phyloP scores from a whole-genome alignment of 495 filamentous ascomycete species.

The Xylaria flabelliformis region DNA sequence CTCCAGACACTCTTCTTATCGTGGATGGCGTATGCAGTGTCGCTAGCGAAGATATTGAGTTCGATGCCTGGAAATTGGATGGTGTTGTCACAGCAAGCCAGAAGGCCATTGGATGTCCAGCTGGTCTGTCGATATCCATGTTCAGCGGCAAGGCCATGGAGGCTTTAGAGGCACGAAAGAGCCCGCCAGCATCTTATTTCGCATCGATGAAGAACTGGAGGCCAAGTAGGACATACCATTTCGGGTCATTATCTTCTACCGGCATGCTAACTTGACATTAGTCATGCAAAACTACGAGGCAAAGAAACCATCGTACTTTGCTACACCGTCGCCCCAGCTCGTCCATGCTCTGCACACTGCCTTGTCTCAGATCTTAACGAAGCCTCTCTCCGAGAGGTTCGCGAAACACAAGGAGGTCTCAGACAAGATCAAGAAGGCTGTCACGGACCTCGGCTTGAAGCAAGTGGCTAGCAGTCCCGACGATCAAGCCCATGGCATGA shows the following conservation, averaged over 20 bases:
- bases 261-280: slow-evolving; percentile 34
- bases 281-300: slow-evolving; percentile 99
- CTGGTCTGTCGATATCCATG: slow-evolving; percentile 92
- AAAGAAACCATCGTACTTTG: slow-evolving; percentile 96
- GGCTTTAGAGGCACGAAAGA: slow-evolving; percentile 76
- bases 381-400: slow-evolving; percentile 80
- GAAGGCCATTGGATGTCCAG: slow-evolving; percentile 95
- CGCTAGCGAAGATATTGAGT: slow-evolving; percentile 91
- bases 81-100: slow-evolving; percentile 92
- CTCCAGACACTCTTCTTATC: slow-evolving; percentile 85
- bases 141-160: slow-evolving; percentile 88
- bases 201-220: slow-evolving; percentile 97
- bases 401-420: slow-evolving; percentile 76
- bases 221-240: slow-evolving; percentile 64
- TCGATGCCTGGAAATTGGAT: slow-evolving; percentile 94
- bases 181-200: slow-evolving; percentile 84
- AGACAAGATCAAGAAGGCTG: slow-evolving; percentile 79
- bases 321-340: slow-evolving; percentile 92
- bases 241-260: neutral
- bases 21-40: slow-evolving; percentile 98
- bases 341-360: slow-evolving; percentile 93
- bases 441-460: slow-evolving; percentile 80
- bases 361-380: slow-evolving; percentile 82
- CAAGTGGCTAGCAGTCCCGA: slow-evolving; percentile 84
- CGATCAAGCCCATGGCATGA: slow-evolving; percentile 96